A percentile compares a stretch with the other conserved stretches of the same genome.
phyloP scores from a whole-genome alignment of 805 yeast genomes.

The Candida glaebosa region DNA sequence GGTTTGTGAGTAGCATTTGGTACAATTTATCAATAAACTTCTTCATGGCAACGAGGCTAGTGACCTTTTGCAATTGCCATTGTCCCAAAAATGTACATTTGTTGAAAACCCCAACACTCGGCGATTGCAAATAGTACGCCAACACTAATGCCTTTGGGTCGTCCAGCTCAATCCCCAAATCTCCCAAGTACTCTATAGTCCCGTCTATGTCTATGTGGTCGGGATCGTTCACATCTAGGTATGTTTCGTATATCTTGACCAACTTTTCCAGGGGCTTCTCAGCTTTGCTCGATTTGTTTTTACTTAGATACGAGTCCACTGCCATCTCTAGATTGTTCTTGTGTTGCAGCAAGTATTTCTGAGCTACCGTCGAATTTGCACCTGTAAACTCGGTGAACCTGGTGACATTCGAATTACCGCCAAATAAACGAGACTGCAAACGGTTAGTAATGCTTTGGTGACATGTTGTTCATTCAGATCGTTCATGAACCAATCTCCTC shows the following conservation, averaged over 20 bases:
- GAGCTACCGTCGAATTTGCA: conserved; percentile 29
- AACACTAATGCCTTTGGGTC: conserved; percentile 67
- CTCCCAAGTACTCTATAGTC: conserved; percentile 63
- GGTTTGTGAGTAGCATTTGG: conserved; percentile 7
- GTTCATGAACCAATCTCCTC: neutral
- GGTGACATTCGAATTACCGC: neutral
- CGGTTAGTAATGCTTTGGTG: neutral
- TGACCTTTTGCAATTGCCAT: conserved; percentile 46
- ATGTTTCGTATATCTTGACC: conserved; percentile 29
- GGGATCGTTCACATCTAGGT: conserved; percentile 25
- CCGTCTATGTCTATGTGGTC: conserved; percentile 71
- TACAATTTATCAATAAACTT: conserved; percentile 14
- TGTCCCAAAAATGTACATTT: conserved; percentile 48
- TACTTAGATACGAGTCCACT: conserved; percentile 22
- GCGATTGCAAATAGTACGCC: conserved; percentile 65
- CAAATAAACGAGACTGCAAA: neutral
- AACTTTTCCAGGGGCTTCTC: conserved; percentile 16
- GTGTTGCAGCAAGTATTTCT: conserved; percentile 27
- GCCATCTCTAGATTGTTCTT: conserved; percentile 30
- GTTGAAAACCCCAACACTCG: conserved; percentile 60
- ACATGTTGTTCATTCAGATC: too few species aligned
- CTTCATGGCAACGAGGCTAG: conserved; percentile 47
- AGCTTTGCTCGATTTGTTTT: neutral
- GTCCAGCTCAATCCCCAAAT: conserved; percentile 69
- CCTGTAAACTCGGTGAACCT: conserved; percentile 42